Base-by-base conservation (phyloP, 768 basidiomycete genomes). In the Xerocomus spinulosus region DNA sequence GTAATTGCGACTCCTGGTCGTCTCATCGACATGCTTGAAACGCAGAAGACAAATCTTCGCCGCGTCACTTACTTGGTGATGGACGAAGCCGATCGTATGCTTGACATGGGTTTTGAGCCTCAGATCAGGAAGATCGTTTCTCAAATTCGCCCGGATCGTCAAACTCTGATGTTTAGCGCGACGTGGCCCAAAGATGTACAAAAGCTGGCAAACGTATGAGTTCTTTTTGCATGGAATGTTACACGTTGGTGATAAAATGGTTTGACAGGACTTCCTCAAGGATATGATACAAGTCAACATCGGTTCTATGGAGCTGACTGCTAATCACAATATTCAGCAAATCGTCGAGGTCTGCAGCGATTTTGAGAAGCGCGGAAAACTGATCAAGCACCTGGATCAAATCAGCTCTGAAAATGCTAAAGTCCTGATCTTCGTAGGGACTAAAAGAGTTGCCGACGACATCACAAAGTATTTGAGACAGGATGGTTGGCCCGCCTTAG, bases 91-190 rank as follows among this genome's bases (percentile, higher is more conserved):
- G 96, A 99, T 74, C 91, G 96, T 63, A 99, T 99, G 96, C 80
- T 99, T 54, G 96, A 99, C 75, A 99, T 99, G 96, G 96, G 96
- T 77, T 99, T 99, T 73, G 96, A 99, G 73, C 96, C 96, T 44
- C 96, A 99, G 68, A 98, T 99, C 65, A 80, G 94, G 64, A 98
- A 98, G 74, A 97, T 99, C 55, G 90, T 98, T 56, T 76, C 85
- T 57, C 96, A 99, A 70, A 94, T 99, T 62, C 84, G 96, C 33
- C 96, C 96, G 35, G 96, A 99, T 74, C 82, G 96, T 61, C 96
- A 99, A 66, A 99, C 96, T 1, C 79, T 98, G 56, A 96, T 99
- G 85, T 99, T 99, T 77, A 96, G 92, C 45, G 96, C 96, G 12
- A 99, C 96, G 7, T 99, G 96, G 96, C 96, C 96, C 13, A 98